Conservation (phyloP, 23 red algal species). For the Gracilaria domingensis region DNA sequence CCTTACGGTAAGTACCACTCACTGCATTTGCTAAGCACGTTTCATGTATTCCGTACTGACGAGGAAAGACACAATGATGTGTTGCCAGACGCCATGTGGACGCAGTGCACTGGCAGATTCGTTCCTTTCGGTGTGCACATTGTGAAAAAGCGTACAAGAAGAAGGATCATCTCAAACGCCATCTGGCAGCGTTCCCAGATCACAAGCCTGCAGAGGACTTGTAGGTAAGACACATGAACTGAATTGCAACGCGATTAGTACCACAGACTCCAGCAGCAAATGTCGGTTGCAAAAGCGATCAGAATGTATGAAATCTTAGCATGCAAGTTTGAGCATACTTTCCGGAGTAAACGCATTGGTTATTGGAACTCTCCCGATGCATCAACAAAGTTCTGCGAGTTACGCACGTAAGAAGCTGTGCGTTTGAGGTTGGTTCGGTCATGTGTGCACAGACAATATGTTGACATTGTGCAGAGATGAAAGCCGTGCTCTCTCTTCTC, state of each 20-base stretch:
- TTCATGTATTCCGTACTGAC: too few relatives aligned
- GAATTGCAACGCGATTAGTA: too few relatives aligned
- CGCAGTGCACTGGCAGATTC: slow-evolving; percentile 10
- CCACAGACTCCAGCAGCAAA: too few relatives aligned
- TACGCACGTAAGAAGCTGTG: not conserved
- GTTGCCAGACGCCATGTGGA: slow-evolving; percentile 16
- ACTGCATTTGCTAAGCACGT: not conserved
- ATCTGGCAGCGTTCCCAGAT: slow-evolving; percentile 3
- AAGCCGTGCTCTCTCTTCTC: too few relatives aligned
- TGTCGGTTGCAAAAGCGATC: too few relatives aligned
- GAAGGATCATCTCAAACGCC: slow-evolving; percentile 35
- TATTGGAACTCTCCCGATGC: not conserved
- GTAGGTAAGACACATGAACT: too few relatives aligned
- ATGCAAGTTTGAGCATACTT: too few relatives aligned
- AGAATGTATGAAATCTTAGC: too few relatives aligned
- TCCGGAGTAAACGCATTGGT: not conserved
- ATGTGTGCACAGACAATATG: too few relatives aligned
- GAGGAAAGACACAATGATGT: too few relatives aligned
- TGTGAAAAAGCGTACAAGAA: slow-evolving; percentile 32
- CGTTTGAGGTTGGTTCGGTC: too few relatives aligned
- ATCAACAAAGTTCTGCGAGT: not conserved
- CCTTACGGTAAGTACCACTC: not conserved
- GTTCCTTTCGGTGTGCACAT: slow-evolving; percentile 26
- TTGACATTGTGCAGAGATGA: too few relatives aligned
- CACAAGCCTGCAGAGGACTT: not conserved